Base-by-base conservation (phyloP, 441 rosid species). In the Geranium incanum region DNA sequence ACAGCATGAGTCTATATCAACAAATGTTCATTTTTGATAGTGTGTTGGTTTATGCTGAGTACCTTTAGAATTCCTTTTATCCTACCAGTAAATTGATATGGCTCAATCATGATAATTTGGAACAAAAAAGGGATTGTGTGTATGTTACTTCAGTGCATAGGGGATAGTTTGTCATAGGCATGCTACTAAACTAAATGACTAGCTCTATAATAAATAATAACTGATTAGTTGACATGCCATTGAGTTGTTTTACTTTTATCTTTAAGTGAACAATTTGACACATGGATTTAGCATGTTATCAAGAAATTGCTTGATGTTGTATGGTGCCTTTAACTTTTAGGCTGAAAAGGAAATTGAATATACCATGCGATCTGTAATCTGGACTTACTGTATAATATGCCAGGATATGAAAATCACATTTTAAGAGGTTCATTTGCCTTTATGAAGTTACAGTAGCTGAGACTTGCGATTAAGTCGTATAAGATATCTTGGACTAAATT, bases 371-470 rank as follows among this genome's bases (percentile, higher is more conserved):
- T 21, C 66, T 21, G 12, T 73, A 55, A 55, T 55, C 62, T 55
- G 62, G 12, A 67, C 11, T 62, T 9, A 48, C 64, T 63, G 6
- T 60, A 48, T 6, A 45, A 45, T 45, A 9, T 43, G 3, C 12
- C 6, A 28, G 19, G 36, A 13, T 13, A 1, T 74, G 41, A 36
- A 60, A 36, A 19, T 64, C 21, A 36, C 11, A 23, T 28, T 33
- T 38, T 36, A n/a, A 28, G 63, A 45, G 7, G 5, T 8, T 52
- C 9, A 66, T 38, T 72, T 52, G 41, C 36, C 8, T 68, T 73
- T 19, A 67, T 63, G 38, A 68, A 72, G 37, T 68, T 50, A 64
- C 60, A 66, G 68, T 55, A 70, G 67, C 63, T 0, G 43, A 72
- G 50, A 16, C 37, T 66, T 45, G 36, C n/a, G 37, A 21, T 71